Base-by-base conservation (phyloP, 2,329 filamentous ascomycete species). In the Sordariomycetes sp. region DNA sequence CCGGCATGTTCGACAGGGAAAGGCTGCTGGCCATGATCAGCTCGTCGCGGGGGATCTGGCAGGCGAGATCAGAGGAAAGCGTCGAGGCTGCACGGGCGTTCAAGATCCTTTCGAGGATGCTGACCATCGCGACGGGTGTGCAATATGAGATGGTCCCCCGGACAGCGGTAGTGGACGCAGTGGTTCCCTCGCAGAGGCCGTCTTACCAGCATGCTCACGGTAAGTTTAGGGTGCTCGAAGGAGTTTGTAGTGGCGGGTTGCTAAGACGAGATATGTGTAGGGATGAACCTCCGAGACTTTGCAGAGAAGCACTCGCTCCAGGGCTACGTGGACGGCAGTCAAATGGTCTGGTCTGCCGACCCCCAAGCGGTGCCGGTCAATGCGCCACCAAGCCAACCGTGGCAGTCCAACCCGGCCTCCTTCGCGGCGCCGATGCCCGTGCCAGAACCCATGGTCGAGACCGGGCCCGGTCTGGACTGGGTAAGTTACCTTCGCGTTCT, bases 81-180 rank as follows among this genome's bases (percentile, higher is more conserved):
- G 54, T 59, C 3, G 67, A 70, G 60, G 67, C 67, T 1, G 62
- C 64, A 43, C 60, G 66, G 25, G 68, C 64, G 1, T 70, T 67
- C 62, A 66, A 67, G 37, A 68, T 69, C 46, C 58, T 70, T 10
- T 64, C 63, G 22, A 64, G 64, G 22, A 68, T 71, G 66, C 61
- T 71, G n/a, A 62, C 57, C 48, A 55, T 66, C 35, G 65, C 67
- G 1, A 66, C 66, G 1, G 66, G 65, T 3, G 57, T 62, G 5
- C 59, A 62, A 6, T 66, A 64, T 24, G 63, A 65, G 10, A 63
- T 57, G 55, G 65, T 63, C 11, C 57, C 57, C 3, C 43, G 55
- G n/a, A 34, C 24, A 25, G 20, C 28, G 25, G 12, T 53, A 11
- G 34, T 14, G 57, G 34, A 14, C 32, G 53, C 20, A 12, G 46